phyloP scores from a whole-genome alignment of 1,284 basidiomycete genomes.

The Tilletiopsis washingtonensis region DNA sequence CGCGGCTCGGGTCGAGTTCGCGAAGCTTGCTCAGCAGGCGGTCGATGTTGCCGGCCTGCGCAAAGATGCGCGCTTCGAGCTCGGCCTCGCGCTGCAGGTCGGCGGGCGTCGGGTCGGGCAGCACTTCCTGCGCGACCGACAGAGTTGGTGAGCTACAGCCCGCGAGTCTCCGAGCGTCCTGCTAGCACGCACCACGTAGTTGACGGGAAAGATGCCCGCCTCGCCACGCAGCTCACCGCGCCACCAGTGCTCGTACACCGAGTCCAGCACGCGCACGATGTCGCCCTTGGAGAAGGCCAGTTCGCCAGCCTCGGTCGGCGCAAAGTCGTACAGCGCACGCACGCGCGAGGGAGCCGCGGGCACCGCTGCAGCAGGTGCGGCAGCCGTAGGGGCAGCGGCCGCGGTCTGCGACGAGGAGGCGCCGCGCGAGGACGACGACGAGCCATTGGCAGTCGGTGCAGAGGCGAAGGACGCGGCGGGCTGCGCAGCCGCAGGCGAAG shows the following conservation, averaged over 20 bases:
- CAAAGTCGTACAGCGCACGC: slow-evolving; percentile 81
- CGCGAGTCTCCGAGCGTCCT: background rate
- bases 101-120: slow-evolving; percentile 72
- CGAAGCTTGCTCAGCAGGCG: slow-evolving; percentile 72
- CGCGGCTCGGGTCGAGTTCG: slow-evolving; percentile 59
- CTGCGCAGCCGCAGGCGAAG: too few species aligned
- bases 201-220: slow-evolving; percentile 96
- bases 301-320: slow-evolving; percentile 81
- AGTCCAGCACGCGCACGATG: slow-evolving; percentile 89
- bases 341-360: slow-evolving; percentile 51
- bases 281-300: slow-evolving; percentile 88
- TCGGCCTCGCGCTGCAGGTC: slow-evolving; percentile 79
- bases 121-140: slow-evolving; percentile 55
- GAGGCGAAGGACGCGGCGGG: too few species aligned
- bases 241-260: slow-evolving; percentile 98
- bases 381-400: too few species aligned
- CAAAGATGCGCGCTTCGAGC: slow-evolving; percentile 77
- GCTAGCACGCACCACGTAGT: slow-evolving; percentile 63
- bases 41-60: slow-evolving; percentile 79
- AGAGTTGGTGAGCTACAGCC: background rate
- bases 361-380: slow-evolving; percentile 32
- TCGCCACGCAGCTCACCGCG: slow-evolving; percentile 82
- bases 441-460: too few species aligned
- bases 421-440: too few species aligned
- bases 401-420: too few species aligned